These are phyloP conservation scores for Ottelia alismoides DNA, from an alignment of 106 monocot species.

Conservation along the genomic window DNA sequence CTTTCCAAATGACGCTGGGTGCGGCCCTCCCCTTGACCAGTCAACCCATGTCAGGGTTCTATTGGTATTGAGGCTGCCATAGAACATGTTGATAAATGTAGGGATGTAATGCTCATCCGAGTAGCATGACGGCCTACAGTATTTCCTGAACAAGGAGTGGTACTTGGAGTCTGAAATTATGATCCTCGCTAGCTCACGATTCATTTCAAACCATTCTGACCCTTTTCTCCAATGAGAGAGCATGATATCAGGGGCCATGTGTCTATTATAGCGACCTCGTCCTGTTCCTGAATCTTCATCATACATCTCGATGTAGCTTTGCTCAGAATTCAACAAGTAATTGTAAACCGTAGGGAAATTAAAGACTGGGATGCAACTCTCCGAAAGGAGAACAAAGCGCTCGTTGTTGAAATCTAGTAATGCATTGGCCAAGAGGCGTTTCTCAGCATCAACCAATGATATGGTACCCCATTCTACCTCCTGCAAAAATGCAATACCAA, in stretches of 20 bases:
- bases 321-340: constrained; percentile 8
- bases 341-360: constrained; percentile 9
- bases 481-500: too few species aligned
- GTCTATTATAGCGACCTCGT: constrained; percentile 4
- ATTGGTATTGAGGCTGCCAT: constrained; percentile 2
- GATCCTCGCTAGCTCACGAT: not conserved
- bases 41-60: constrained; percentile 19
- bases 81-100: constrained; percentile 13
- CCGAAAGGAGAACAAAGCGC: constrained; percentile 16
- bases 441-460: constrained; percentile 15
- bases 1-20: constrained; percentile 11
- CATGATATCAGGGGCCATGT: constrained; percentile 7
- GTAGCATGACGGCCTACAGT: constrained; percentile 16
- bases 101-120: constrained; percentile 13
- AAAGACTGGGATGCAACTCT: constrained; percentile 17
- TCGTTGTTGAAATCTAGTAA: constrained; percentile 14
- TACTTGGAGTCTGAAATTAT: constrained; percentile 12
- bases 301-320: constrained; percentile 12
- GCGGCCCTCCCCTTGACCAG: constrained; percentile 20
- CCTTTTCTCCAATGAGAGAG: constrained; percentile 12
- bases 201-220: constrained; percentile 16
- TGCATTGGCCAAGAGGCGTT: constrained; percentile 10
- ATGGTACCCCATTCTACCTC: constrained; percentile 11
- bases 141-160: constrained; percentile 7
- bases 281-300: constrained; percentile 2